Base-by-base conservation (phyloP, 805 yeast species). In the Starmerella vitae region DNA sequence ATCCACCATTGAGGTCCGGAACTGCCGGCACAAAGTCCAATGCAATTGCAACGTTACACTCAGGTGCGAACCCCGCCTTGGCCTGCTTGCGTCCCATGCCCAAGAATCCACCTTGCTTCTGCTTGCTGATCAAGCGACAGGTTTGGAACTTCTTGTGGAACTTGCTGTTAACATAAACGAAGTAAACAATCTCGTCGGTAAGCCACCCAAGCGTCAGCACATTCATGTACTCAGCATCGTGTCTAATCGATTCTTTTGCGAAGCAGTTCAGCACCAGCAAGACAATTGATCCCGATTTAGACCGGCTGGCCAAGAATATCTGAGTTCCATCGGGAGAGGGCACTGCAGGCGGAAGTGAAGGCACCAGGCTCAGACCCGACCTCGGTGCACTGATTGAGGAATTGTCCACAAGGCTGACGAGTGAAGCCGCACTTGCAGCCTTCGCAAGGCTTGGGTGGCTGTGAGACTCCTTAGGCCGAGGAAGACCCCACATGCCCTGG, bases 101-200 rank as follows among this genome's bases (percentile, higher is more conserved):
- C 19, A 46, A 34, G 9, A 46, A 14, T 2, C 48, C 48, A 4
- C 41, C 30, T 9, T 17, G 24, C 26, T 39, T 42, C n/a, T 36
- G 14, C 30, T 41, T 40, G 27, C 37, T 34, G 10, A 33, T 30
- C 15, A 46, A 31, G 13, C 48, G 33, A 20, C 30, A 36, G 2
- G 37, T 34, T 28, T 43, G 47, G 42, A 46, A 46, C 38, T 46
- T 46, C 18, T 46, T 46, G 36, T 44, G 49, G 41, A 46, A 46
- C 20, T 38, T 40, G 24, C 14, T 20, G 36, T 46, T 46, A 36
- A 47, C 26, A 36, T 46, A 46, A 12, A 46, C 49, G 21, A 46
- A 43, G 33, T 43, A 46, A 3, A 46, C 43, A 10, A 25, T 7
- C 20, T 46, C 49, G 20, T 44, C 39, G 14, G 42, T 19, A 15